Evolutionary conservation across 345 rosid genomes (phyloP), one percentile per base, ranked within the genome.

Genomic region (Triadica sebifera): DNA sequence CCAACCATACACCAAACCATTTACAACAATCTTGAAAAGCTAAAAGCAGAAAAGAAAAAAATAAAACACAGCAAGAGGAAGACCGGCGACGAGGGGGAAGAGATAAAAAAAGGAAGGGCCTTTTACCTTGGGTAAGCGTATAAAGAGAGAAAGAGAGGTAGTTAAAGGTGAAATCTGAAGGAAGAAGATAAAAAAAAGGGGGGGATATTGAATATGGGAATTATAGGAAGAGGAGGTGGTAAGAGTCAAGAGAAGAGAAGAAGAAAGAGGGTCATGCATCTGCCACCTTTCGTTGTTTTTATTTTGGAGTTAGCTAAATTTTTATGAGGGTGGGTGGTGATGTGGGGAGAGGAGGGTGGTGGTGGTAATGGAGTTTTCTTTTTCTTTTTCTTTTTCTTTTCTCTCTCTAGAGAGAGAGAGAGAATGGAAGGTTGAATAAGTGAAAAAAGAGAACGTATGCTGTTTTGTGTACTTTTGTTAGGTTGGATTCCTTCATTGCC

Each of bases 241-340:
- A 29, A 29, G 34, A 29, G 34, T 29, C 34, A 29, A 19, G 22
- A 50, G 71, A 29, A 20, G 52, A 58, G 53, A 50, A 34, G 57
- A 22, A 38, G 47, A 67, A 37, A 69, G 80, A 69, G 87, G 81
- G 84, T 88, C 90, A 88, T 90, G 93, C 89, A 89, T 90, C 92
- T 81, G 86, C 96, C 92, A 90, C 92, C 92, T 86, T 87, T 83
- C 81, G 78, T 79, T 82, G 83, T 51, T 52, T 34, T 59, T 49
- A 12, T 71, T 37, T 70, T 20, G 37, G 51, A 12, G 41, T 50
- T 51, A 53, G 75, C 73, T 15, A 68, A 59, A 57, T 61, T 55
- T 8, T 25, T 71, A 47, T 19, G 74, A 16, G 51, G 75, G 6
- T 67, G 59, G 50, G n/a, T n/a, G n/a, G n/a, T n/a, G n/a, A n/a